Evolutionary conservation across 495 filamentous ascomycete genomes (phyloP), one percentile per base, ranked within the genome.

Genomic region (Neurospora sp.): DNA sequence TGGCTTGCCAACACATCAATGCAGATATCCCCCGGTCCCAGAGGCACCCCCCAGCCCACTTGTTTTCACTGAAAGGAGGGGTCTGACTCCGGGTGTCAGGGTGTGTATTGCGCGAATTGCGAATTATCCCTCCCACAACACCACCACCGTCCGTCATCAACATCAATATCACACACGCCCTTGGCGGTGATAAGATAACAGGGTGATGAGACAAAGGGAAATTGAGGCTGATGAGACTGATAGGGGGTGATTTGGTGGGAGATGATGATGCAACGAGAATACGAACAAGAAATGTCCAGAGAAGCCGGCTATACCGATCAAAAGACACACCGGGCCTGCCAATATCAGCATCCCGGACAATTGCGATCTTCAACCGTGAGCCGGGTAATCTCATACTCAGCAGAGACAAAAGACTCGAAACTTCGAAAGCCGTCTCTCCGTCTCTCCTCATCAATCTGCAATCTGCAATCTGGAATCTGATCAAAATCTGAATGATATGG

Each of bases 1-100:
- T 72, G 72, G 68, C 75, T 72, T 80, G 80, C 80, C 80, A 81
- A 78, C 80, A 65, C 80, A 81, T 80, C 80, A 79, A 73, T 81
- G 80, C 80, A 81, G 79, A 73, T 70, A 68, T 44, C 72, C 72
- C 20, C 68, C 37, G 53, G 44, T 27, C 72, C 48, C 42, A 31
- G 53, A 61, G 27, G 12, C 41, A 40, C 39, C 44, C 18, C 75
- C 75, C 73, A 77, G 76, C 70, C 79, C 77, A 72, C 76, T 78
- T 71, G 68, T 71, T 68, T 65, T 65, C 53, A 35, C 53, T 65
- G 53, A 16, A 65, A 65, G 53, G 53, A 44, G 37, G 40, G 38
- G 71, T 41, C 65, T 27, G 35, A 70, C n/a, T 31, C 38, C 38
- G 40, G 22, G 53, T 65, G 53, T 65, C 53, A 65, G 53, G 53